Evolutionary conservation across 2,329 filamentous ascomycete species (phyloP).

Genomic region (Blastomyces parvus): DNA sequence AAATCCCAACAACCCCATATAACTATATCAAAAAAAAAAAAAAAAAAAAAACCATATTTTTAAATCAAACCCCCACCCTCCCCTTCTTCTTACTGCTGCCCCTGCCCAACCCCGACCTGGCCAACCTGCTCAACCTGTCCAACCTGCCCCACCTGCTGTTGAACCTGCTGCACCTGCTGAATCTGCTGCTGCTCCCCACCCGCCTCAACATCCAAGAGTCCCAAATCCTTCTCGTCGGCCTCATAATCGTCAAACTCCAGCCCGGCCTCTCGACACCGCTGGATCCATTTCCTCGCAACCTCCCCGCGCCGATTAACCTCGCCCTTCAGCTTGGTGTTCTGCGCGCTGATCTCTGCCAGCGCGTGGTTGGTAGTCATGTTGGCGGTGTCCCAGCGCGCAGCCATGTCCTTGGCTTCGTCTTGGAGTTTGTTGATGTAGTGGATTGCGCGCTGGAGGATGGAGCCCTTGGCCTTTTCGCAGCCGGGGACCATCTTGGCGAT

Average conservation of each 20-base stretch:
- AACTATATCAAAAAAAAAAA: too few relatives aligned
- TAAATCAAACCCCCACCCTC: too few relatives aligned
- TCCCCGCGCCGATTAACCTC: slow-evolving; percentile 82
- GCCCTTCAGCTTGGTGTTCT: slow-evolving; percentile 90
- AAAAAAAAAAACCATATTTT: too few relatives aligned
- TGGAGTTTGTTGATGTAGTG: slow-evolving; percentile 82
- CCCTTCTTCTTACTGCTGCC: neutral
- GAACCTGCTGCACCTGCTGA: neutral
- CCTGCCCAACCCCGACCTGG: neutral
- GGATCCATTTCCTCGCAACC: slow-evolving; percentile 43
- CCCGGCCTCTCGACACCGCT: slow-evolving; percentile 39
- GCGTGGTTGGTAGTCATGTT: slow-evolving; percentile 39
- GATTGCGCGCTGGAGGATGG: slow-evolving; percentile 85
- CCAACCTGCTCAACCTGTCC: neutral
- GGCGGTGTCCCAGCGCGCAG: slow-evolving; percentile 34
- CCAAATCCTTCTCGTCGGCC: slow-evolving; percentile 35
- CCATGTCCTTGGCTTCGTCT: slow-evolving; percentile 37
- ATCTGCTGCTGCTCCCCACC: neutral
- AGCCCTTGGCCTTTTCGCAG: slow-evolving; percentile 98
- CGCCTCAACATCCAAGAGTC: slow-evolving; percentile 18
- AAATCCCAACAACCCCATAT: too few relatives aligned
- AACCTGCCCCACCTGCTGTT: too few relatives aligned
- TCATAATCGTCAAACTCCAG: slow-evolving; percentile 42
- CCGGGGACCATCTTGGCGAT: slow-evolving; percentile 94
- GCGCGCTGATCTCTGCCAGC: slow-evolving; percentile 76